Percentiles rank a stretch among this genome's conserved stretches.
These are phyloP conservation scores for Pseudogymnoascus sp. DNA, from an alignment of 2,329 filamentous ascomycete species.

Conservation along the genomic window DNA sequence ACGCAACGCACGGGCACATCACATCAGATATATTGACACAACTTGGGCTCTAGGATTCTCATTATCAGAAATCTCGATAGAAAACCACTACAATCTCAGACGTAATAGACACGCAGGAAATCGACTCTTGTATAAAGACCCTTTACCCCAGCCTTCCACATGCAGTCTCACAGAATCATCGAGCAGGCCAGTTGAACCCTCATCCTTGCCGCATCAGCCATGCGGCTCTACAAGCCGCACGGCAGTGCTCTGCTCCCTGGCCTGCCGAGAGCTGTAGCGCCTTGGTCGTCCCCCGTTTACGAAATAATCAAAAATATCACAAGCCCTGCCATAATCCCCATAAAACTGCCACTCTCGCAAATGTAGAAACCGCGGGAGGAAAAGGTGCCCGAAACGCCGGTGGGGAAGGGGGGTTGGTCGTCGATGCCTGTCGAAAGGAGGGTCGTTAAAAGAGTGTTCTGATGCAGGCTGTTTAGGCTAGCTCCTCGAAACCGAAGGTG, in stretches of 20 bases:
- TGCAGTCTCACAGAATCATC: constrained; percentile 5
- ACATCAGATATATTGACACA: background rate
- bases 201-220: background rate
- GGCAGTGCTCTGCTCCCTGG: background rate
- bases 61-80: constrained; percentile 1
- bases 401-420: background rate
- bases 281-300: background rate
- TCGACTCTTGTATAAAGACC: constrained; percentile 7
- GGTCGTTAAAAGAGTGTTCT: background rate
- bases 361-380: background rate
- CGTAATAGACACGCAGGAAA: constrained; percentile 6
- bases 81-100: constrained; percentile 4
- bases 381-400: constrained; percentile 9
- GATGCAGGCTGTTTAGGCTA: constrained; percentile 1
- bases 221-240: background rate
- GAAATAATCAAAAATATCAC: background rate
- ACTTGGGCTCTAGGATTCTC: background rate
- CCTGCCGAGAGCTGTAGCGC: constrained; percentile 6
- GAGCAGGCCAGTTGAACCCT: constrained; percentile 3
- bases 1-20: background rate
- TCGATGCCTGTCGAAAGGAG: constrained; percentile 8
- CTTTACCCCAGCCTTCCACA: background rate
- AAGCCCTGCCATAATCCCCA: constrained; percentile 3
- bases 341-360: background rate
- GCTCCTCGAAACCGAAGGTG: constrained; percentile 68